phyloP scores from a whole-genome alignment of 495 filamentous ascomycete species.

The Paragyromitra xinjiangensis region DNA sequence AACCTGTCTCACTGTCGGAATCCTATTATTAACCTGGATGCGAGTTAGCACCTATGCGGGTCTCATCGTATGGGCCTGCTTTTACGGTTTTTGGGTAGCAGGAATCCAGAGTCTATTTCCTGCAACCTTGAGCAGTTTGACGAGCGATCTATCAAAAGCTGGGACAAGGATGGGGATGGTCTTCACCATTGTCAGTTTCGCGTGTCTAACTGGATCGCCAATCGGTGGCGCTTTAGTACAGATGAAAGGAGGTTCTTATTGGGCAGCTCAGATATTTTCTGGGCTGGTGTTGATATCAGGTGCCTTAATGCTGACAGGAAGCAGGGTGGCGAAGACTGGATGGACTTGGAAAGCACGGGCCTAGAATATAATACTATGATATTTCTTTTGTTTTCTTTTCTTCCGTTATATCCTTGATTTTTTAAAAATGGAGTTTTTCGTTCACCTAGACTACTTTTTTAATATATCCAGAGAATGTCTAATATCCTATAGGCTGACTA shows the following conservation, averaged over 20 bases:
- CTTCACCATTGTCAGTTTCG: conserved; percentile 77
- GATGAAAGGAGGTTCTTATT: conserved; percentile 64
- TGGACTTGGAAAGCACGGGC: conserved; percentile 1
- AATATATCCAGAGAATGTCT: not conserved
- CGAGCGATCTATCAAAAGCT: conserved; percentile 71
- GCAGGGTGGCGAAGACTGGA: conserved; percentile 28
- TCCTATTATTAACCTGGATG: conserved; percentile 71
- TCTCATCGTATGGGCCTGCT: conserved; percentile 69
- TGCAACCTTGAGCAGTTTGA: conserved; percentile 68
- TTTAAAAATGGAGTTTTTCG: not conserved
- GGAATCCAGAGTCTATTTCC: conserved; percentile 75
- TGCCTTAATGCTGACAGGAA: conserved; percentile 60
- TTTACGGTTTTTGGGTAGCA: conserved; percentile 71
- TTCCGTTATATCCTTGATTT: not conserved
- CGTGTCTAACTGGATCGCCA: conserved; percentile 76
- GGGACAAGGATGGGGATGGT: conserved; percentile 83
- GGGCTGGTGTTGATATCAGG: conserved; percentile 61
- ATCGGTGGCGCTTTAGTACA: conserved; percentile 73
- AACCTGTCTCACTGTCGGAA: conserved; percentile 63
- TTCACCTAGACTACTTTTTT: not conserved
- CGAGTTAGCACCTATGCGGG: conserved; percentile 63
- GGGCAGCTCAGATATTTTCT: conserved; percentile 69
- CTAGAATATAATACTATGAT: not conserved
- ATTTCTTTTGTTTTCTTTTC: not conserved
- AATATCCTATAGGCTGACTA: not conserved